Evolutionary conservation across 2,329 filamentous ascomycete genomes (phyloP), one percentile per base, ranked within the genome.

Genomic region (Pseudogymnoascus sp.): DNA sequence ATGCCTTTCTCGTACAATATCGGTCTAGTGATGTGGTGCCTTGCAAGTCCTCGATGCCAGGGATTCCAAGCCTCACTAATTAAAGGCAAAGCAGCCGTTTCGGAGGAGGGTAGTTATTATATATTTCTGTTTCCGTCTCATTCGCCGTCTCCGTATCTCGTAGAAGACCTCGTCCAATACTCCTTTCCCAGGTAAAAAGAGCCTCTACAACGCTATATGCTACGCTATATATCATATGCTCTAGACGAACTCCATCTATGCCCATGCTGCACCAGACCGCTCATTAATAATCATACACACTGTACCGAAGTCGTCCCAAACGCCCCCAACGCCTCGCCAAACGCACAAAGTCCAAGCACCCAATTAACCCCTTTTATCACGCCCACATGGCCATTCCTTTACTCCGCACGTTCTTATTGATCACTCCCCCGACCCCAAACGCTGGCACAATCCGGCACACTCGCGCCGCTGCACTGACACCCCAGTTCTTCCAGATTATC

Each of bases 361-460:
- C n/a, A 53, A 53, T 53, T 5, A 33, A 18, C 14, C 43, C 28
- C 25, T 20, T 15, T 12, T 33, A 35, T 38, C 43, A 62, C 5
- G 81, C 80, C 62, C 90, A 70, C 67, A 72, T 80, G 66, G 76
- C 77, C 87, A 96, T 91, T 67, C 93, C 71, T 60, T 71, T 77
- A 69, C 76, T 78, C 67, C 91, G 80, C 47, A 93, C 78, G 69
- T 88, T 86, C 62, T 80, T 81, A 74, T 96, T 96, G 9, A 94
- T 88, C 9, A 96, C 90, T 0, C 91, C 91, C 0, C 91, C 92
- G 11, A 96, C 80, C 1, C 91, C 92, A 77, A 93, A 96, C 0
- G 91, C 91, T 15, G 91, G 91, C 2, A 96, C 81, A 67, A 96
- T 96, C 69, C 92, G 82, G 63, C 88, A 88, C 74, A 96, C 88